Conservation (phyloP, 768 basidiomycete genomes). For the Termitomyces sp. region DNA sequence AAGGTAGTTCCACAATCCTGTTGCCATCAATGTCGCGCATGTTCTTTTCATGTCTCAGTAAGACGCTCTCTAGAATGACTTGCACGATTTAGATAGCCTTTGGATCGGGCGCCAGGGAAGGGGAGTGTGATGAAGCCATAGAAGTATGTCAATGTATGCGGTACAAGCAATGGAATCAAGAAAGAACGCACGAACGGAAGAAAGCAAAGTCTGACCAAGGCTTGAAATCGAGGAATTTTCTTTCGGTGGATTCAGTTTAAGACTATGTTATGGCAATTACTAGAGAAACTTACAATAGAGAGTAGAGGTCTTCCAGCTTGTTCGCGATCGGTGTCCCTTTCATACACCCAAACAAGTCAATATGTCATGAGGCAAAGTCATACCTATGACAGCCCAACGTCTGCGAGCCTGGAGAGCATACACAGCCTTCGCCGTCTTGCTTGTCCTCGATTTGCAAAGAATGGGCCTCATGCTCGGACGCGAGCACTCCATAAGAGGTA, state of each 20-base stretch:
- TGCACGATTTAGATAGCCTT: constrained; percentile 95
- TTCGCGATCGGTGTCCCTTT: constrained; percentile 93
- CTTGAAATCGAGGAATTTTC: constrained; percentile 73
- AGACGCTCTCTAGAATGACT: constrained; percentile 84
- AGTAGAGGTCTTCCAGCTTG: constrained; percentile 86
- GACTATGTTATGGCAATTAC: background rate
- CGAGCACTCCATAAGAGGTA: constrained; percentile 88
- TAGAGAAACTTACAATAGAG: constrained; percentile 51
- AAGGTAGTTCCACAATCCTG: constrained; percentile 82
- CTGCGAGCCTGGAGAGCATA: constrained; percentile 77
- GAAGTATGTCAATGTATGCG: constrained; percentile 1
- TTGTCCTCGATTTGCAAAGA: constrained; percentile 87
- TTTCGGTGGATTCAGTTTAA: constrained; percentile 21
- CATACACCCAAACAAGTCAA: background rate
- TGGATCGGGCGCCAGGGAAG: constrained; percentile 84
- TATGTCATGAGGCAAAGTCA: background rate
- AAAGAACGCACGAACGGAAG: constrained; percentile 75
- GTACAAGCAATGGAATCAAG: background rate
- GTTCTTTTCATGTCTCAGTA: constrained; percentile 88
- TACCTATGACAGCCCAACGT: constrained; percentile 89
- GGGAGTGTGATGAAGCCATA: constrained; percentile 85
- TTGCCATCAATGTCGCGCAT: constrained; percentile 88
- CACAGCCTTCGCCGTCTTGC: constrained; percentile 85
- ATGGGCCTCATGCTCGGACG: constrained; percentile 95
- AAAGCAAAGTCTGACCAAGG: constrained; percentile 84